A percentile compares a stretch with the other conserved stretches of the same genome.
Conservation (phyloP, 768 basidiomycete species). For the Amanita subjunquillea region DNA sequence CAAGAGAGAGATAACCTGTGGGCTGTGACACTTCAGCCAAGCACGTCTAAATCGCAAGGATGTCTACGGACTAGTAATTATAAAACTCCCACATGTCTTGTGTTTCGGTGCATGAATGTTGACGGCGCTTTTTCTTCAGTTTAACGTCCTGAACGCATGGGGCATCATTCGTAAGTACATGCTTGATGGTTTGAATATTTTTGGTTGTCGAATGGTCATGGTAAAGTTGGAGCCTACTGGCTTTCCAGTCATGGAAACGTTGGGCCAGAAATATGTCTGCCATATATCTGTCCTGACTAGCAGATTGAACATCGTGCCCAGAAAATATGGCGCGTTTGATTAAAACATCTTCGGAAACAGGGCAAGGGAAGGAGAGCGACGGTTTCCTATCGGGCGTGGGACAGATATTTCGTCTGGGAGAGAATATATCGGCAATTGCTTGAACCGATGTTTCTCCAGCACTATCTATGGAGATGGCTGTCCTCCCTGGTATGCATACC, state of each 20-base stretch:
- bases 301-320: neutral
- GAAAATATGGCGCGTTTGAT: neutral
- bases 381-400: neutral
- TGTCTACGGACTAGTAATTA: neutral
- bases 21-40: neutral
- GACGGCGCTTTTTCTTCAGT: neutral
- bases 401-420: neutral
- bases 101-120: neutral
- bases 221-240: neutral
- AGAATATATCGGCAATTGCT: neutral
- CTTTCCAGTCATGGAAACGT: neutral
- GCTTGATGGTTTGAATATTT: neutral
- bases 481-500: neutral
- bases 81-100: conserved; percentile 1
- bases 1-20: conserved; percentile 1
- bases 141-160: neutral
- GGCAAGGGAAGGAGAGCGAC: neutral
- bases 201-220: neutral
- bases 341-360: neutral
- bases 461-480: neutral
- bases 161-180: neutral
- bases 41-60: neutral
- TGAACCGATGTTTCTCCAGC: neutral
- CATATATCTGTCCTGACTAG: neutral
- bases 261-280: neutral